Evolutionary conservation across 192 early-diverging fungal genomes (phyloP).

Genomic region (Spizellomyces punctatus): DNA sequence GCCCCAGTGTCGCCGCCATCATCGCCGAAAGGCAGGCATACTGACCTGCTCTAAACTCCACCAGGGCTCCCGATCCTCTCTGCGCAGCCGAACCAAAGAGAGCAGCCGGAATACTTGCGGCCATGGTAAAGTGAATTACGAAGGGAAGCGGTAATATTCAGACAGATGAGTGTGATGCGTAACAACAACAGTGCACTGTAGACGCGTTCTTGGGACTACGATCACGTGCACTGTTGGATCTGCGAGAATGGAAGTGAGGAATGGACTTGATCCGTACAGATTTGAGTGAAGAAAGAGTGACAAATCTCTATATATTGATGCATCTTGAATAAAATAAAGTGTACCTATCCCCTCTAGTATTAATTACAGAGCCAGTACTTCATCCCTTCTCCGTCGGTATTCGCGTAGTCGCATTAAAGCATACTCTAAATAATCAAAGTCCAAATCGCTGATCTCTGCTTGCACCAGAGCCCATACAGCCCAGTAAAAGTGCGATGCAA

Average conservation of each 20-base stretch:
- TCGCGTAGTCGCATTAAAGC: slow-evolving; percentile 68
- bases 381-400: not conserved
- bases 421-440: slow-evolving; percentile 95
- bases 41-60: not conserved
- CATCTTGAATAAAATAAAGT: too few relatives aligned
- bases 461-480: slow-evolving; percentile 60
- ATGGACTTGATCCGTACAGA: too few relatives aligned
- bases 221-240: too few relatives aligned
- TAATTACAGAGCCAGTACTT: not conserved
- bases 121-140: not conserved
- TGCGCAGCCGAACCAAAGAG: not conserved
- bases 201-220: too few relatives aligned
- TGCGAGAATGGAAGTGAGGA: too few relatives aligned
- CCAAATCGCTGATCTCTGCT: slow-evolving; percentile 85
- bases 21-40: not conserved
- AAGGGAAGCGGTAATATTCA: too few relatives aligned
- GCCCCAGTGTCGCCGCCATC: not conserved
- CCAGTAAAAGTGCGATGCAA: slow-evolving; percentile 96
- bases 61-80: not conserved
- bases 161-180: too few relatives aligned
- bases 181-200: too few relatives aligned
- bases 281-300: too few relatives aligned
- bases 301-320: too few relatives aligned
- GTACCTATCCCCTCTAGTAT: too few relatives aligned
- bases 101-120: not conserved